Evolutionary conservation across 2,329 filamentous ascomycete genomes (phyloP).

Genomic region (Fusarium lyarnte): DNA sequence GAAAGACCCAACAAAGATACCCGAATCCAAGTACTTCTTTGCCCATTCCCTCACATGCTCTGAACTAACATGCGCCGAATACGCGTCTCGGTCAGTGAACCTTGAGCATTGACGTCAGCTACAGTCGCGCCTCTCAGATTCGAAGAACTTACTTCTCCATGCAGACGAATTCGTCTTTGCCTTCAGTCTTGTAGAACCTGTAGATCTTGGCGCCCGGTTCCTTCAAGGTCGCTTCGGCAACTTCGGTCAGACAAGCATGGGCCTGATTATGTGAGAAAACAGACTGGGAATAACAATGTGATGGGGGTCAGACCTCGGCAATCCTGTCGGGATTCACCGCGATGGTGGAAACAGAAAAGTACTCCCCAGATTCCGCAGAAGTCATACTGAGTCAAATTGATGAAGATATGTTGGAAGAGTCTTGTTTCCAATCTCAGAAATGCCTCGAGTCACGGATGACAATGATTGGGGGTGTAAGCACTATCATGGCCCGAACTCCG

Average conservation of each 20-base stretch:
- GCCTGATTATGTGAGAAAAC: background rate
- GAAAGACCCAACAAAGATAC: constrained; percentile 11
- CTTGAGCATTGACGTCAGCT: background rate
- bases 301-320: background rate
- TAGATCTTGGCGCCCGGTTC: constrained; percentile 11
- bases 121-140: fast-evolving
- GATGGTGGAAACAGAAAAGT: constrained; percentile 13
- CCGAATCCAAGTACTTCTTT: constrained; percentile 8
- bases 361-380: background rate
- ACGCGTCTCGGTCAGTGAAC: constrained; percentile 3
- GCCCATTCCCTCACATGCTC: constrained; percentile 14
- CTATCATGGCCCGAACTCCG: background rate
- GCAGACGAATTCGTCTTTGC: constrained; percentile 3
- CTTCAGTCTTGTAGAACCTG: constrained; percentile 16
- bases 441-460: fast-evolving
- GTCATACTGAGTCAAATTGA: background rate
- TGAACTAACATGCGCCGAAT: background rate
- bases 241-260: background rate
- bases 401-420: background rate
- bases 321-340: background rate
- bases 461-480: background rate
- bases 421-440: fast-evolving
- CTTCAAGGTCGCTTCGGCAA: constrained; percentile 2
- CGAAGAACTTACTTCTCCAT: background rate
- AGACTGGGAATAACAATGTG: fast-evolving